Percentiles rank a stretch among this genome's conserved stretches.
Evolutionary conservation across 1,139 yeast genomes (phyloP).

Genomic region (Debaryomyces fabryi): DNA sequence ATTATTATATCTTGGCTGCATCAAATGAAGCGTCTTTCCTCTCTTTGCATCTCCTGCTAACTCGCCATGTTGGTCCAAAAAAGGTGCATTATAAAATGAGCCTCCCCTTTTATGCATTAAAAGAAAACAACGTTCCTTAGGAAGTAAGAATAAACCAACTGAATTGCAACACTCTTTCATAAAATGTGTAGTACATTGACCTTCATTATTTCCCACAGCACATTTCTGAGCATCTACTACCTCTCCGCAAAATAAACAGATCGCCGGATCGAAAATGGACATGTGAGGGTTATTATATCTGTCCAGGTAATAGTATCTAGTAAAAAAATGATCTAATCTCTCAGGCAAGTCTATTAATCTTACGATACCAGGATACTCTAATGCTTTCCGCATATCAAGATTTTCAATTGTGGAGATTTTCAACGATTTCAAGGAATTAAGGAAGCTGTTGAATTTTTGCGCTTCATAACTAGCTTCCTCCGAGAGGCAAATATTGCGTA

Average conservation of each 20-base stretch:
- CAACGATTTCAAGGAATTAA: constrained; percentile 13
- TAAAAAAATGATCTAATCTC: constrained; percentile 72
- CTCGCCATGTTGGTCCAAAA: constrained; percentile 86
- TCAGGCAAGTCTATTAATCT: constrained; percentile 62
- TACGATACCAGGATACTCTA: constrained; percentile 72
- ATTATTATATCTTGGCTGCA: constrained; percentile 64
- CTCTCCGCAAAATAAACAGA: constrained; percentile 82
- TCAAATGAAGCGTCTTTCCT: constrained; percentile 72
- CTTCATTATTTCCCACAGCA: constrained; percentile 53
- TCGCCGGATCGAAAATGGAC: constrained; percentile 73
- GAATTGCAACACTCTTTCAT: constrained; percentile 66
- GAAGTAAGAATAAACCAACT: constrained; percentile 77
- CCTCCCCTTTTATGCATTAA: constrained; percentile 74
- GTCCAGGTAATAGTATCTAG: constrained; percentile 54
- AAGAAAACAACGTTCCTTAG: constrained; percentile 72
- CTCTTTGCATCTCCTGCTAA: constrained; percentile 73
- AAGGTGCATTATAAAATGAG: constrained; percentile 83
- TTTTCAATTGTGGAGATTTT: constrained; percentile 13
- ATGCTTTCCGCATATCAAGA: constrained; percentile 19
- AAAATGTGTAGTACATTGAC: constrained; percentile 71
- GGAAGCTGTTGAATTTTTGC: constrained; percentile 23
- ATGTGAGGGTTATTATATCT: constrained; percentile 42
- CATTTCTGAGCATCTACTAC: constrained; percentile 67
- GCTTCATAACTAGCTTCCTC: constrained; percentile 17
- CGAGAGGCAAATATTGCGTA: constrained; percentile 21